A percentile compares a stretch with the other conserved stretches of the same genome.
These are phyloP conservation scores for Dictyostelium brefeldianum DNA, from an alignment of 78 protist species.

Conservation along the genomic window DNA sequence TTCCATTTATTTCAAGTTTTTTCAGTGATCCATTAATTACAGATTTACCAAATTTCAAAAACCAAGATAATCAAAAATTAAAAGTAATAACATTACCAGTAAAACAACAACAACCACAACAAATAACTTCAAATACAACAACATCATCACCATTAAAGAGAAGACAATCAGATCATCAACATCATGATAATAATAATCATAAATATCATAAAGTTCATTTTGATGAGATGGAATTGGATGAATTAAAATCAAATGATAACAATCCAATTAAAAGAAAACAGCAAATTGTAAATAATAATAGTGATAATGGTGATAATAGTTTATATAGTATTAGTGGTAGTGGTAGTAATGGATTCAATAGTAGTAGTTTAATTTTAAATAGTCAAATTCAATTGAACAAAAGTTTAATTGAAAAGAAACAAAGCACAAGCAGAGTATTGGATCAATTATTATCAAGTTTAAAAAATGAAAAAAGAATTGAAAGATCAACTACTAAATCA, in stretches of 20 bases:
- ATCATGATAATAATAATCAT: background rate
- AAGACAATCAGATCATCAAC: background rate
- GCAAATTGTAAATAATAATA: background rate
- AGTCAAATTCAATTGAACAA: background rate
- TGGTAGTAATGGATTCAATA: background rate
- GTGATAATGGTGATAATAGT: too few relatives aligned
- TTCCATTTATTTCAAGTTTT: conserved; percentile 9
- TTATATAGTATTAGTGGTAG: too few relatives aligned
- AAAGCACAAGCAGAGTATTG: background rate
- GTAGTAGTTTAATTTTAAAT: background rate
- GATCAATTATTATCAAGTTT: conserved; percentile 34
- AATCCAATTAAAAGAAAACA: background rate
- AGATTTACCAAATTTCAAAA: background rate
- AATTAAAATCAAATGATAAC: background rate
- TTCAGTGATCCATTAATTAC: conserved; percentile 5
- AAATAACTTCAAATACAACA: background rate
- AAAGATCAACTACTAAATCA: background rate
- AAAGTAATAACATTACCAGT: background rate
- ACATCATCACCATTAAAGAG: conserved; percentile 1
- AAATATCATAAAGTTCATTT: conserved; percentile 9
- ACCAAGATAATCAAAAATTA: background rate
- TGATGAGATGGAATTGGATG: conserved; percentile 25
- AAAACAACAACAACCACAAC: background rate
- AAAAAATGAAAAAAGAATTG: conserved; percentile 8
- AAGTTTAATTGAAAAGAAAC: conserved; percentile 1